A percentile compares a stretch with the other conserved stretches of the same genome.
Conservation (phyloP, 2,329 filamentous ascomycete genomes). For the Cercospora nicotianae region DNA sequence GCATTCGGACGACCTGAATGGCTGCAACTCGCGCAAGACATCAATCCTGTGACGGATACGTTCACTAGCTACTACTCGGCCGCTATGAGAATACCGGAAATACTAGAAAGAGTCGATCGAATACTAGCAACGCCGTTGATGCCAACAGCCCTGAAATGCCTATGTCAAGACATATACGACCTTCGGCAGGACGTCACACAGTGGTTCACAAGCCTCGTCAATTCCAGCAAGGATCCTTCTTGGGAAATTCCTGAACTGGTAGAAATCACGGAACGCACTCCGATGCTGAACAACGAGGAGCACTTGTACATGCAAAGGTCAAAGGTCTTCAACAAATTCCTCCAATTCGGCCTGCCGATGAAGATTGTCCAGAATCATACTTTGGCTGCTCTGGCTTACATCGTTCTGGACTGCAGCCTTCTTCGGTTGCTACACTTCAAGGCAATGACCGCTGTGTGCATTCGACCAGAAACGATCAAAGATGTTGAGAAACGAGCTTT, state of each 20-base stretch:
- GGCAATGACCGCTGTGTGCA: not conserved
- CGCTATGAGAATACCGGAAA: conserved; percentile 12
- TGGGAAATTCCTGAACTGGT: conserved; percentile 12
- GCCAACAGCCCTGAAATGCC: not conserved
- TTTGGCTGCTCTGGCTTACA: conserved; percentile 5
- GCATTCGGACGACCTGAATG: conserved; percentile 14
- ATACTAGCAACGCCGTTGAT: not conserved
- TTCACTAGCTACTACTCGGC: conserved; percentile 14
- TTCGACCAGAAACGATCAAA: not conserved
- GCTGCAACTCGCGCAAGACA: conserved; percentile 7
- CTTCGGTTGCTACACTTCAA: conserved; percentile 21
- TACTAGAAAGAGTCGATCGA: conserved; percentile 9
- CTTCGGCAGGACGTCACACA: not conserved
- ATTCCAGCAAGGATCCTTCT: not conserved
- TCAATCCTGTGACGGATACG: not conserved
- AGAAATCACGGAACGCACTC: not conserved
- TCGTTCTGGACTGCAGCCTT: conserved; percentile 17
- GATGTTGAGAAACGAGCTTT: conserved; percentile 38
- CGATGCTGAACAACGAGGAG: conserved; percentile 13
- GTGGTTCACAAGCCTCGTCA: not conserved
- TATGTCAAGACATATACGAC: conserved; percentile 1
- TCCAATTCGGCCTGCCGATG: conserved; percentile 11
- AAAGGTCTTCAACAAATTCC: conserved; percentile 10
- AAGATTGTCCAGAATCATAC: conserved; percentile 11
- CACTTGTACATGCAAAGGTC: conserved; percentile 19